phyloP scores from a whole-genome alignment of 305 asterid species.

The Fraxinus angustifolia region DNA sequence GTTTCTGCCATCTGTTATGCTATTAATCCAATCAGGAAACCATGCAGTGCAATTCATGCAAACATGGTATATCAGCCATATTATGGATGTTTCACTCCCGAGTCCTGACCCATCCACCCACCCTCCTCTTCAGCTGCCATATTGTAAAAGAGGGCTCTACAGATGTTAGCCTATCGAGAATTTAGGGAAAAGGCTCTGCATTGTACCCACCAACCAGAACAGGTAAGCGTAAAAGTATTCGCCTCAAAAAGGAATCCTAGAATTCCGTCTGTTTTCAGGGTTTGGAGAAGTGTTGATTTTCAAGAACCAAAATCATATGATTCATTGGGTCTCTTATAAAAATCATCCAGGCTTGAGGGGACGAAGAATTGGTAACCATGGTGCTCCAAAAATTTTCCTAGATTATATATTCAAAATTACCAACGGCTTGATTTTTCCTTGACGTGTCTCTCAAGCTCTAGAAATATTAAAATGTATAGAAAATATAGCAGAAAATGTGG shows the following conservation, averaged over 20 bases:
- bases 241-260: background rate
- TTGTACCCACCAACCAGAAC: background rate
- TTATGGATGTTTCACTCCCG: background rate
- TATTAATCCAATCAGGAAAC: background rate
- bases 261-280: background rate
- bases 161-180: background rate
- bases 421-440: background rate
- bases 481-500: background rate
- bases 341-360: background rate
- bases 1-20: background rate
- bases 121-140: background rate
- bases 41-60: background rate
- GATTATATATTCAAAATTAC: background rate
- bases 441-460: background rate
- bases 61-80: background rate
- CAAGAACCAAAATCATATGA: background rate
- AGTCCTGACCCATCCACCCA: background rate
- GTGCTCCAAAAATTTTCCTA: background rate
- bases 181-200: background rate
- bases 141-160: background rate
- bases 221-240: background rate
- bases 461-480: background rate
- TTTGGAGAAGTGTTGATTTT: background rate
- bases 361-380: background rate
- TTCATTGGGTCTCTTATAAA: background rate